Evolutionary conservation across 1,284 basidiomycete species (phyloP).

Genomic region (Jaminaea rosea): DNA sequence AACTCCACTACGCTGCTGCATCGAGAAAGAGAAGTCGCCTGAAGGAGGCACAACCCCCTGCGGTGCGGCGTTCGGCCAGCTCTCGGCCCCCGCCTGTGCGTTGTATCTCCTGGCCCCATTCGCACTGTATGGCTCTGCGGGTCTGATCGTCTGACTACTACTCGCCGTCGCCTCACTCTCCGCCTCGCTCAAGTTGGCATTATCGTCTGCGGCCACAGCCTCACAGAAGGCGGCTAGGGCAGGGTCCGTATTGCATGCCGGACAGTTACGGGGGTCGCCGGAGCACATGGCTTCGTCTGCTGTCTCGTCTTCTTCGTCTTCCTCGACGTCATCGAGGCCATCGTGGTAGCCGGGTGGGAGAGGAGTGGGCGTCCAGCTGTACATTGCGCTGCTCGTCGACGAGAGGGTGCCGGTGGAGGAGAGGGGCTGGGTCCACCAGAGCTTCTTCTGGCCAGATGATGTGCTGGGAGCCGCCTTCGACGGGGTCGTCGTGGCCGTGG

Average conservation of each 20-base stretch:
- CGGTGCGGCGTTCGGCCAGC: neutral
- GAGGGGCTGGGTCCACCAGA: neutral
- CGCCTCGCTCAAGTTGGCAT: too few relatives aligned
- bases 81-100: neutral
- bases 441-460: too few relatives aligned
- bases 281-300: conserved; percentile 6
- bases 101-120: too few relatives aligned
- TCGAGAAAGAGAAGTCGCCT: too few relatives aligned
- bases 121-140: neutral
- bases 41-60: too few relatives aligned
- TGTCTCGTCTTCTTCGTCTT: neutral
- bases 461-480: neutral
- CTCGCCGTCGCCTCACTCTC: neutral
- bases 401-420: neutral
- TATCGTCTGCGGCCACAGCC: conserved; percentile 2
- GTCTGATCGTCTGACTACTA: neutral
- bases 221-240: conserved; percentile 11
- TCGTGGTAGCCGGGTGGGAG: neutral
- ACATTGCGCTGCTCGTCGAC: too few relatives aligned
- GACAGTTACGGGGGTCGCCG: conserved; percentile 7
- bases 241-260: conserved; percentile 9
- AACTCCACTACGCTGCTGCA: too few relatives aligned
- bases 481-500: neutral
- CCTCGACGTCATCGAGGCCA: too few relatives aligned
- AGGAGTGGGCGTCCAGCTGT: neutral